A percentile compares a stretch with the other conserved stretches of the same genome.
These are phyloP conservation scores for Capsicum rhomboideum DNA, from an alignment of 257 asterid genomes.

Conservation along the genomic window DNA sequence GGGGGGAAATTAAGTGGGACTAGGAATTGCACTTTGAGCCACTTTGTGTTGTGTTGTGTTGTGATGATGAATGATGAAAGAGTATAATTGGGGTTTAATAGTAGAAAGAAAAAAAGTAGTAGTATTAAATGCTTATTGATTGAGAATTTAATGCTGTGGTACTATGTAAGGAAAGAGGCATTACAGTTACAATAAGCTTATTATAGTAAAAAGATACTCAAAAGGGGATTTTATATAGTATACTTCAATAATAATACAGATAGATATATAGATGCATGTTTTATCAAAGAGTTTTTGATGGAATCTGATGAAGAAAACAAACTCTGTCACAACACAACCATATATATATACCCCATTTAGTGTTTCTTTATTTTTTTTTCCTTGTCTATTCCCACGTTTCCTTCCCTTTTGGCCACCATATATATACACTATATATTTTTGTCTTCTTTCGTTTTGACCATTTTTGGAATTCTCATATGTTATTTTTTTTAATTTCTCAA, in stretches of 20 bases:
- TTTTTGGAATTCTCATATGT: conserved; percentile 11
- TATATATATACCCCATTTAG: conserved; percentile 21
- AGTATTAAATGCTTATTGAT: conserved; percentile 24
- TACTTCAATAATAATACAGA: neutral
- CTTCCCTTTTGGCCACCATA: conserved; percentile 4
- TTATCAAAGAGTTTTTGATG: conserved; percentile 11
- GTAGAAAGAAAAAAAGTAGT: conserved; percentile 7
- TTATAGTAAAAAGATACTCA: conserved; percentile 20
- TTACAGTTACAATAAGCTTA: conserved; percentile 34
- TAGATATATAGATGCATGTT: neutral
- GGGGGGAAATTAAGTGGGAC: neutral
- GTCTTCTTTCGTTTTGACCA: conserved; percentile 11
- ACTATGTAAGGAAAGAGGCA: conserved; percentile 43
- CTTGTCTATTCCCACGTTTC: conserved; percentile 5
- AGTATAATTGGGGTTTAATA: conserved; percentile 19
- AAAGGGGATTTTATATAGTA: neutral
- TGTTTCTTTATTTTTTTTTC: conserved; percentile 11
- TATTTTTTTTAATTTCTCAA: neutral
- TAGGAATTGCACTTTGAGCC: neutral
- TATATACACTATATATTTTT: neutral
- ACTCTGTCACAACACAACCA: neutral
- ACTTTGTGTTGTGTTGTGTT: neutral
- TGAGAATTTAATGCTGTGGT: conserved; percentile 33
- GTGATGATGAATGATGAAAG: conserved; percentile 3
- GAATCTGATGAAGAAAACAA: conserved; percentile 16